Evolutionary conservation across 495 filamentous ascomycete genomes (phyloP).

Genomic region (Penicillium alfredii): DNA sequence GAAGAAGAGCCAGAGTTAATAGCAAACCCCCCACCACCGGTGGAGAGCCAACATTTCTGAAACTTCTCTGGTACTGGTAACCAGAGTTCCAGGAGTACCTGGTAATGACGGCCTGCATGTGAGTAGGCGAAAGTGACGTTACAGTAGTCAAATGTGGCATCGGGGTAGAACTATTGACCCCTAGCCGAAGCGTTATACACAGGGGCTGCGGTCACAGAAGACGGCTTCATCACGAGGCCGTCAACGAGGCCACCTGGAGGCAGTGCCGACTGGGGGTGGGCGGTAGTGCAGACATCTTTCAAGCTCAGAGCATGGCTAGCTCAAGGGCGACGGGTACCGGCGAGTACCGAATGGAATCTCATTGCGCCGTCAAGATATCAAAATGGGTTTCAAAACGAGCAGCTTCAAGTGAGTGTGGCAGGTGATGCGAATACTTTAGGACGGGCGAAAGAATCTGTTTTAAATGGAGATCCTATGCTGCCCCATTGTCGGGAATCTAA

Average conservation of each 20-base stretch:
- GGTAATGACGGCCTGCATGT: conserved; percentile 31
- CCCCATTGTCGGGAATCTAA: too few relatives aligned
- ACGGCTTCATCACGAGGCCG: conserved; percentile 28
- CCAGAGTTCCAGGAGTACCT: conserved; percentile 34
- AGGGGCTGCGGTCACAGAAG: conserved; percentile 6
- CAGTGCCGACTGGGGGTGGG: conserved; percentile 22
- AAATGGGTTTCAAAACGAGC: too few relatives aligned
- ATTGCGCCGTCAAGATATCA: too few relatives aligned
- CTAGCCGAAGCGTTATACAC: conserved; percentile 8
- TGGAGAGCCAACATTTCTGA: conserved; percentile 38
- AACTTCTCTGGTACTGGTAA: conserved; percentile 36
- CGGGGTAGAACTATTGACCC: conserved; percentile 19
- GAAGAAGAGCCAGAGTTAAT: conserved; percentile 36
- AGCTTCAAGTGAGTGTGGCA: too few relatives aligned
- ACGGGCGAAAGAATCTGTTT: too few relatives aligned
- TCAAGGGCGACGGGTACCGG: too few relatives aligned
- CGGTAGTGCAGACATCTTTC: conserved; percentile 26
- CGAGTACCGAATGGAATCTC: too few relatives aligned
- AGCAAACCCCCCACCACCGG: conserved; percentile 41
- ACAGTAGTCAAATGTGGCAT: conserved; percentile 28
- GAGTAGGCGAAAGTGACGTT: conserved; percentile 43
- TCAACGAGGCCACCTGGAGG: conserved; percentile 21
- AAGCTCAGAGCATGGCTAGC: too few relatives aligned
- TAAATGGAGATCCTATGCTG: too few relatives aligned
- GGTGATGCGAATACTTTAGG: too few relatives aligned